phyloP scores from a whole-genome alignment of 2,329 filamentous ascomycete genomes.

The Colletotrichum acutatum region DNA sequence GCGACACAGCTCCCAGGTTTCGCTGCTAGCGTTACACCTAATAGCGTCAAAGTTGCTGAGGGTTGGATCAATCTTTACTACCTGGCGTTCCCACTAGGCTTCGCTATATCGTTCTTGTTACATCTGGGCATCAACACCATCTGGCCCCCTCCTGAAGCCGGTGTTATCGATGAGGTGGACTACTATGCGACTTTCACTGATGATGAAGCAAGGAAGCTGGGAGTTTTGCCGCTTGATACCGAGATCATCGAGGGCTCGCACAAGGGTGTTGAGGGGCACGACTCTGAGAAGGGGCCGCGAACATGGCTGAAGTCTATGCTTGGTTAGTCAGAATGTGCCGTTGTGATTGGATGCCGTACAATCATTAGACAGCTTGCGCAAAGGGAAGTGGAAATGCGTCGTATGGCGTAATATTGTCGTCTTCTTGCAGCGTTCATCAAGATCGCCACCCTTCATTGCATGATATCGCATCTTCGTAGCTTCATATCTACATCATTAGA shows the following conservation, averaged over 20 bases:
- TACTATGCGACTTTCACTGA: conserved; percentile 32
- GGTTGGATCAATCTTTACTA: conserved; percentile 29
- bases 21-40: conserved; percentile 24
- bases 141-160: conserved; percentile 24
- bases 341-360: neutral
- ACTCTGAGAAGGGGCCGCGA: neutral
- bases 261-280: neutral
- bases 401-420: no score
- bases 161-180: conserved; percentile 11
- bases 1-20: conserved; percentile 29
- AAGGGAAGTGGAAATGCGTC: no score
- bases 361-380: no score
- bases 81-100: conserved; percentile 27
- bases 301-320: conserved; percentile 11
- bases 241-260: conserved; percentile 14
- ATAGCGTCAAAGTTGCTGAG: conserved; percentile 1
- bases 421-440: no score
- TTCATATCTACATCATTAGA: no score
- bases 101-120: conserved; percentile 26
- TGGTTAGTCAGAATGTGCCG: neutral
- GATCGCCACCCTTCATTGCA: no score
- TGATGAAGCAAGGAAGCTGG: conserved; percentile 25
- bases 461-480: no score
- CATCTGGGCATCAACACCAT: conserved; percentile 26
- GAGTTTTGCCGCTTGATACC: neutral